Evolutionary conservation across 1,284 basidiomycete species (phyloP), one percentile per base, ranked within the genome.

Genomic region (Rhodotorula sp.): DNA sequence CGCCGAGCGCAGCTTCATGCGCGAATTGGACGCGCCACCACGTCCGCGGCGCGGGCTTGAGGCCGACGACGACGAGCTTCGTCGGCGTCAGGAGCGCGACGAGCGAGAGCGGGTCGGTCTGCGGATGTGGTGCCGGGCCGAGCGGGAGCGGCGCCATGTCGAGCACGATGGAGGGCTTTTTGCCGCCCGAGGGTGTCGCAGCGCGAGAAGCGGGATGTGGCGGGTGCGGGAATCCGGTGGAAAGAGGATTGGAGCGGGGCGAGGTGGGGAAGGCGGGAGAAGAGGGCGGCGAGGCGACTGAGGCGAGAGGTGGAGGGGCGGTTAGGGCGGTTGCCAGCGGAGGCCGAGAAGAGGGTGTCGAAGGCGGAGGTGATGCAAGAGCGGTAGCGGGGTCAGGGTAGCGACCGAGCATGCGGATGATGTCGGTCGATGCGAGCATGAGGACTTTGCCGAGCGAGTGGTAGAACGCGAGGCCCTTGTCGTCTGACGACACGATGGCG

Each of bases 371-470:
- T 21, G 52, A 27, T 34, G 58, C 48, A 25, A 14, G 59, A 27
- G 23, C 53, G 42, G 4, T 34, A 4, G 53, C 53, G 13, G 60
- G 66, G 69, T 76, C 85, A 13, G 91, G 90, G 80, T 98, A 97
- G 78, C 90, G 91, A 0, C 97, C 97, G 8, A 98, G 86, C 72
- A 99, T 92, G 21, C 97, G 89, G 50, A 99, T 87, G 17, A 93
- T 93, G 80, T 99, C 97, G 55, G 91, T 90, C 14, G 94, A 95
- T 66, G 97, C 93, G 21, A 99, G 91, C 73, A 97, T 97, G 25
- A 99, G 85, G 12, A 99, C 90, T 79, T 93, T 95, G 25, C 97
- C 95, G 4, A 99, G 84, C 65, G 91, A 92, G 81, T 98, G 96
- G 81, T 93, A 98, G 82, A 99, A 99, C 0, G 93, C 91, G 7